These are phyloP conservation scores for Nitzschia sp. DNA, from an alignment of 108 stramenopile species.

Conservation along the genomic window DNA sequence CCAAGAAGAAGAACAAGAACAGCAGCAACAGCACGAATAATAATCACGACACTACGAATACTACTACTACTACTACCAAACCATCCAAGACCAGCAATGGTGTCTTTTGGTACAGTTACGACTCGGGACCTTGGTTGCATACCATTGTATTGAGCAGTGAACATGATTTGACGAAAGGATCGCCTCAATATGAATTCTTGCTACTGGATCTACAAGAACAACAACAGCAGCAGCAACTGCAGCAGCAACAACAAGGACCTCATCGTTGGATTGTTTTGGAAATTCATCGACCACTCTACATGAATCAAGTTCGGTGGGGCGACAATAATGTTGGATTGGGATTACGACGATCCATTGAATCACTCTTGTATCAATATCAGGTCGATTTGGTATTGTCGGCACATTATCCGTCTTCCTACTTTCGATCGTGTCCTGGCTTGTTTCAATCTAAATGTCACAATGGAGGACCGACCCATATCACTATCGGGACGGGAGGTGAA, in stretches of 20 bases:
- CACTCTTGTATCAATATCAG: constrained; percentile 49
- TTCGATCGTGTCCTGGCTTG: constrained; percentile 67
- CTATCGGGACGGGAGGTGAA: constrained; percentile 46
- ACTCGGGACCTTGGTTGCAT: constrained; percentile 46
- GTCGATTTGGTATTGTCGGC: constrained; percentile 79
- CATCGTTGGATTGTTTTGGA: constrained; percentile 87
- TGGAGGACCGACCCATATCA: constrained; percentile 64
- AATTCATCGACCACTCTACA: constrained; percentile 82
- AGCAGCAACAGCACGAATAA: too few species aligned
- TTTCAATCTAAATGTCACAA: constrained; percentile 41
- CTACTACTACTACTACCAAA: too few species aligned
- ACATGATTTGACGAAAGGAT: constrained; percentile 63
- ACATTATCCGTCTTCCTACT: constrained; percentile 71
- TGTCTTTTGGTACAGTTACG: constrained; percentile 79
- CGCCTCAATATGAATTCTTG: constrained; percentile 69
- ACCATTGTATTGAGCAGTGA: constrained; percentile 73
- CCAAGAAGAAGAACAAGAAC: too few species aligned
- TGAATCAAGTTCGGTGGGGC: constrained; percentile 19
- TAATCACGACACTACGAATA: too few species aligned
- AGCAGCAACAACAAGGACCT: constrained; percentile 50
- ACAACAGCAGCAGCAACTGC: constrained; percentile 61
- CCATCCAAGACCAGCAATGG: constrained; percentile 53
- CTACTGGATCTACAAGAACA: constrained; percentile 40
- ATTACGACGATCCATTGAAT: constrained; percentile 67
- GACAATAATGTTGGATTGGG: constrained; percentile 48